Base-by-base conservation (phyloP, 2,329 filamentous ascomycete genomes). In the Tolypocladium ophioglossoides region DNA sequence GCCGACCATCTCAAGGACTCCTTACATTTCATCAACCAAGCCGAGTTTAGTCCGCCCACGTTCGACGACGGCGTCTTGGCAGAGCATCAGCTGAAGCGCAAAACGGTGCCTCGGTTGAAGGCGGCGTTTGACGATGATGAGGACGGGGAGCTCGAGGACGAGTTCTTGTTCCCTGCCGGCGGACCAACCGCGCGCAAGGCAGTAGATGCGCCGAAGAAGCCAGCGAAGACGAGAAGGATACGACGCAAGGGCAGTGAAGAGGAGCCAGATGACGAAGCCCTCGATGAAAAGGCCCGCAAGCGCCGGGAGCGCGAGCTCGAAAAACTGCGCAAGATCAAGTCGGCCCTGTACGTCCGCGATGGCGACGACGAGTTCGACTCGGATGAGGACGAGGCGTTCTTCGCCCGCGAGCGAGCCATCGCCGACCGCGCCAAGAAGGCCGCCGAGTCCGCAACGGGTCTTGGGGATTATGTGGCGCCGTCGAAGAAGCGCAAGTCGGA, bases 331-430 rank as follows among this genome's bases (percentile, higher is more conserved):
- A 87, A 86, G 66, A 87, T 94, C 72, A 97, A 96, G 75, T 95
- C 88, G 63, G 84, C 85, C 27, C 71, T 92, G 40, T 92, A 84
- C 63, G 87, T 99, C 51, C 82, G 86, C 55, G 84, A 86, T 39
- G 90, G 87, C 60, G 94, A 97, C 66, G 94, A 97, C 52, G 91
- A 96, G 61, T 85, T 80, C n/a, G 90, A 96, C 63, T 83, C 80
- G 37, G 89, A 91, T 49, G 80, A 82, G 54, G 76, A 78, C 51
- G 69, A 74, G 24, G 83, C 80, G 22, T 96, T 96, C 70, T 96
- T 92, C 69, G 83, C 79, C 2, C 78, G 81, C 18, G 91, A 96
- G 70, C 66, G 66, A 3, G 70, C 68, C 18, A 76, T 86, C 56
- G 76, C 87, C 50, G 77, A 82, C 58, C 78, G 78, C 50, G 72